These are phyloP conservation scores for Byssoonygena ceratinophila DNA, from an alignment of 2,329 filamentous ascomycete species.

Conservation along the genomic window DNA sequence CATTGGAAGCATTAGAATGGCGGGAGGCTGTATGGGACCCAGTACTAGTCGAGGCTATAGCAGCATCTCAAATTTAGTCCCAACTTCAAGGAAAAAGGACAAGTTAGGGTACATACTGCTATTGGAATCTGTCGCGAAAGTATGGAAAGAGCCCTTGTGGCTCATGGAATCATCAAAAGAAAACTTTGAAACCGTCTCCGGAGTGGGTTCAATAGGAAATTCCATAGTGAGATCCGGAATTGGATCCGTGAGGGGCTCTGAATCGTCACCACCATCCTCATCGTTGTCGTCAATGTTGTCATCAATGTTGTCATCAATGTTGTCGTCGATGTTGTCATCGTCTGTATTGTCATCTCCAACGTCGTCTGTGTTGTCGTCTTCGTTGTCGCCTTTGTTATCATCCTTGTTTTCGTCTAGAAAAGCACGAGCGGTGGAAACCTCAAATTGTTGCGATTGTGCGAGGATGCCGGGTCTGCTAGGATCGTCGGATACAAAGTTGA, in stretches of 20 bases:
- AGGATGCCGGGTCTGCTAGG: slow-evolving; percentile 32
- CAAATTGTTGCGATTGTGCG: slow-evolving; percentile 33
- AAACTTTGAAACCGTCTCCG: too few relatives aligned
- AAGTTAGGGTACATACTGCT: background rate
- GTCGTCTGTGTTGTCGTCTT: too few relatives aligned
- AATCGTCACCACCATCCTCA: too few relatives aligned
- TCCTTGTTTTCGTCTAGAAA: too few relatives aligned
- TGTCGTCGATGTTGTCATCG: too few relatives aligned
- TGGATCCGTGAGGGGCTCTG: too few relatives aligned
- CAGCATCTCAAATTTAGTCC: background rate
- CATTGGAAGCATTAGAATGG: background rate
- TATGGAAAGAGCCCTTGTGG: background rate
- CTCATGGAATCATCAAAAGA: background rate
- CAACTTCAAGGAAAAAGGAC: background rate
- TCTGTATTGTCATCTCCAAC: too few relatives aligned
- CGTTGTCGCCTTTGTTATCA: too few relatives aligned
- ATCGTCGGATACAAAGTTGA: slow-evolving; percentile 33
- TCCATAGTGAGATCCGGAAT: background rate
- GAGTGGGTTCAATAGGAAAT: background rate
- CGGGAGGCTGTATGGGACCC: background rate
- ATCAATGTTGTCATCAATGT: too few relatives aligned
- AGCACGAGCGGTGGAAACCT: slow-evolving; percentile 15
- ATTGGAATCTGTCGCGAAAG: background rate
- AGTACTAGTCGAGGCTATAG: background rate
- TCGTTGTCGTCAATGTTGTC: too few relatives aligned